A percentile compares a stretch with the other conserved stretches of the same genome.
Evolutionary conservation across 2,329 filamentous ascomycete species (phyloP).

Genomic region (Botryosphaeria agaves): DNA sequence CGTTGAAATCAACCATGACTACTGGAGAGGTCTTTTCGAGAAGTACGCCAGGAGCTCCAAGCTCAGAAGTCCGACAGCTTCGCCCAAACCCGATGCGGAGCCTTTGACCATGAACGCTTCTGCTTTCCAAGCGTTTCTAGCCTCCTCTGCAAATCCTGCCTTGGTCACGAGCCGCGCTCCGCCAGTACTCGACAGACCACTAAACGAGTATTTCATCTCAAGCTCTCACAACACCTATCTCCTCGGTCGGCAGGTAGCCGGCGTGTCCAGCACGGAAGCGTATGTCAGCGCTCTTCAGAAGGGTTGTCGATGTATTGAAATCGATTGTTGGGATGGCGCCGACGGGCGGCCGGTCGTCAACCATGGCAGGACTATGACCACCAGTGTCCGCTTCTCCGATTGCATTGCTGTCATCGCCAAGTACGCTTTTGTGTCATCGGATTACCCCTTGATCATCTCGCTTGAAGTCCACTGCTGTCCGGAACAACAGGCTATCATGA

Average conservation of each 20-base stretch:
- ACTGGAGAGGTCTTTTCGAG: conserved; percentile 59
- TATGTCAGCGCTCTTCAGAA: conserved; percentile 80
- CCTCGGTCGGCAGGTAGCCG: conserved; percentile 74
- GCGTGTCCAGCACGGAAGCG: conserved; percentile 81
- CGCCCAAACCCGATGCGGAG: neutral
- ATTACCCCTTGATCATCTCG: conserved; percentile 82
- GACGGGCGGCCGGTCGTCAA: conserved; percentile 80
- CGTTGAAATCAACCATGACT: conserved; percentile 42
- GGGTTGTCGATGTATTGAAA: conserved; percentile 88
- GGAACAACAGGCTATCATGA: conserved; percentile 74
- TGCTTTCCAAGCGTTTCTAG: conserved; percentile 61
- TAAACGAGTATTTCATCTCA: conserved; percentile 96
- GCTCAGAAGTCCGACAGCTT: conserved; percentile 26
- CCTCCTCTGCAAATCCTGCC: conserved; percentile 53
- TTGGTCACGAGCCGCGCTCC: conserved; percentile 23
- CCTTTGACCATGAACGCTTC: conserved; percentile 47
- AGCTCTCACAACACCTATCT: conserved; percentile 98
- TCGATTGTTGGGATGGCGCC: conserved; percentile 93
- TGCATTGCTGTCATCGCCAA: conserved; percentile 87
- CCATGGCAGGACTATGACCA: conserved; percentile 80
- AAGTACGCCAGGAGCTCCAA: conserved; percentile 42
- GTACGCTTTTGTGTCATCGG: conserved; percentile 79
- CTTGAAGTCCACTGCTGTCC: conserved; percentile 86
- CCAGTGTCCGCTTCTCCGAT: conserved; percentile 74
- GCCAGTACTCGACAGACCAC: conserved; percentile 49